These are phyloP conservation scores for Blastocystis sp. DNA, from an alignment of 352 stramenopile species.

Conservation along the genomic window DNA sequence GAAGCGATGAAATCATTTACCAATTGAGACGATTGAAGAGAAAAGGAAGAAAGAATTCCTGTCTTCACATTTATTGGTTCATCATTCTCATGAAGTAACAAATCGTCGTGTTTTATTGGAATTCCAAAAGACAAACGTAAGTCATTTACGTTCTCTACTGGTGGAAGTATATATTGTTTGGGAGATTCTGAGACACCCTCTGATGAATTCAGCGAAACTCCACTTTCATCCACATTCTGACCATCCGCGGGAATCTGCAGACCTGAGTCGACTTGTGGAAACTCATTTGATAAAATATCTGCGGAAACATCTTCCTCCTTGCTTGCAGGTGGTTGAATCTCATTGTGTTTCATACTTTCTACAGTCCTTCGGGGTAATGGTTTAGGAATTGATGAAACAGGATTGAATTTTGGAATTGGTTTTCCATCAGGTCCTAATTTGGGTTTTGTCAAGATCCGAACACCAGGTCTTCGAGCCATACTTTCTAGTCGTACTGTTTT, in stretches of 20 bases:
- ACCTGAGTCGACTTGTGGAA: neutral
- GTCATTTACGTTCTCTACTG: neutral
- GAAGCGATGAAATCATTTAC: neutral
- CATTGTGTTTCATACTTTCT: neutral
- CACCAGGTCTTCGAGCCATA: neutral
- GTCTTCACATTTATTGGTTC: neutral
- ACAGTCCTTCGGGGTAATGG: neutral
- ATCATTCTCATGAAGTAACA: neutral
- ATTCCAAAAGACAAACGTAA: neutral
- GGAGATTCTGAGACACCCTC: neutral
- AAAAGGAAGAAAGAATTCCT: neutral
- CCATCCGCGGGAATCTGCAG: neutral
- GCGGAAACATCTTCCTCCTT: neutral
- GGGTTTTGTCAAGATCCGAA: neutral
- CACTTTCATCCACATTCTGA: neutral
- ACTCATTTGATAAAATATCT: neutral
- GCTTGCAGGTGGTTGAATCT: neutral
- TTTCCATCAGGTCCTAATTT: slow-evolving; percentile 38
- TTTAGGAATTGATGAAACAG: slow-evolving; percentile 16
- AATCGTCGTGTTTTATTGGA: neutral
- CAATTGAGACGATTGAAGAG: neutral
- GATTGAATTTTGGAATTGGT: slow-evolving; percentile 23
- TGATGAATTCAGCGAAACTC: neutral
- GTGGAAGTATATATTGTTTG: neutral
- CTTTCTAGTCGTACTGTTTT: neutral